phyloP scores from a whole-genome alignment of 208 protist species.

The Zelonia costaricensis region DNA sequence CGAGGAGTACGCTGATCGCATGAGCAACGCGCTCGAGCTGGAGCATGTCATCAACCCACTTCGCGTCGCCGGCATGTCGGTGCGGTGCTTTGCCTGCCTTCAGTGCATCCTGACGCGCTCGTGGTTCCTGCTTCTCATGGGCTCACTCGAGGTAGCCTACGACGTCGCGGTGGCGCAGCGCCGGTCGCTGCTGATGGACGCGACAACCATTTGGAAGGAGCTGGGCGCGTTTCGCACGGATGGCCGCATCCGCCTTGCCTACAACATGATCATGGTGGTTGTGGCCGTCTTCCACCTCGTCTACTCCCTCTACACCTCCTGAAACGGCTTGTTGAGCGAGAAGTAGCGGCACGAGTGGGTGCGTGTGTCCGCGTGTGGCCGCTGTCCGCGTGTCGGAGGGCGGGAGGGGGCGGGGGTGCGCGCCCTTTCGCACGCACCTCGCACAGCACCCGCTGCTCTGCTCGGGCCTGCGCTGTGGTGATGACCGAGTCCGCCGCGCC shows the following conservation, averaged over 20 bases:
- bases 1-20: constrained; percentile 50
- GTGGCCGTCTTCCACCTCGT: constrained; percentile 32
- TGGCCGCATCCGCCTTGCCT: constrained; percentile 41
- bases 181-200: constrained; percentile 56
- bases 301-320: constrained; percentile 19
- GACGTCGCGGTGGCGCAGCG: constrained; percentile 42
- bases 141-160: constrained; percentile 58
- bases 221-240: constrained; percentile 38
- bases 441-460: too few species aligned
- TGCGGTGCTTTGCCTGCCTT: constrained; percentile 58
- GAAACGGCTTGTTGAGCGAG: too few species aligned
- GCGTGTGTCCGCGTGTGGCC: too few species aligned
- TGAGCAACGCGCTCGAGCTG: constrained; percentile 61
- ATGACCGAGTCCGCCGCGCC: too few species aligned
- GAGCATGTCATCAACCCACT: constrained; percentile 60
- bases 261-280: constrained; percentile 40
- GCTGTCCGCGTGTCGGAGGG: too few species aligned
- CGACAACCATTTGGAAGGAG: constrained; percentile 69
- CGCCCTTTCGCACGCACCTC: too few species aligned
- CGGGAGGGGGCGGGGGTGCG: too few species aligned
- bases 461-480: too few species aligned
- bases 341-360: too few species aligned
- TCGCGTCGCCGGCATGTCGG: constrained; percentile 44
- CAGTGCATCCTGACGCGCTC: constrained; percentile 39
- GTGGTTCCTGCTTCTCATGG: constrained; percentile 34